A percentile compares a stretch with the other conserved stretches of the same genome.
These are phyloP conservation scores for Phanerodontia chrysosporium DNA, from an alignment of 768 basidiomycete species.

Conservation along the genomic window DNA sequence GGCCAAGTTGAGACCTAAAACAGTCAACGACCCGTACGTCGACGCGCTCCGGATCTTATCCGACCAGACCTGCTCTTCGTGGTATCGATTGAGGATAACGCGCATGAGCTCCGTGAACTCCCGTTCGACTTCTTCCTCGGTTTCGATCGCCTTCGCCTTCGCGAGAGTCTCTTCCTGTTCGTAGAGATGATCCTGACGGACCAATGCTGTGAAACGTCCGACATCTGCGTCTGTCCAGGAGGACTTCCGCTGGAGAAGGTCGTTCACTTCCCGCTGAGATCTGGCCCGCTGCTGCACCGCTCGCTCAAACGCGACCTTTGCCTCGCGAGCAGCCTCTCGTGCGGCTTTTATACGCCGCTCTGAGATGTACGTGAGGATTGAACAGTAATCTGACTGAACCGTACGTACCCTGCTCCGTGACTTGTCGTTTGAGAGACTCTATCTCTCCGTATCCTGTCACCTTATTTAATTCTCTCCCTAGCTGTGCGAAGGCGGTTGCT, in stretches of 20 bases:
- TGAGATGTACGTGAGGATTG: conserved; percentile 25
- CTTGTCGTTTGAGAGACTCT: conserved; percentile 71
- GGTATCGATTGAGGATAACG: conserved; percentile 85
- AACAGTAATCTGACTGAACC: neutral
- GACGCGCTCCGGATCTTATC: conserved; percentile 96
- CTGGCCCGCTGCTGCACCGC: conserved; percentile 78
- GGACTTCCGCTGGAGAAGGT: conserved; percentile 89
- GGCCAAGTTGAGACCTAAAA: conserved; percentile 80
- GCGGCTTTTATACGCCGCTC: conserved; percentile 70
- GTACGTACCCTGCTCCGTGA: conserved; percentile 75
- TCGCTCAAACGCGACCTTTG: conserved; percentile 72
- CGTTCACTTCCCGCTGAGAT: conserved; percentile 94
- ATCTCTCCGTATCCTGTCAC: conserved; percentile 92
- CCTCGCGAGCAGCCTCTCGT: conserved; percentile 60
- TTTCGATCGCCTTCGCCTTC: conserved; percentile 60
- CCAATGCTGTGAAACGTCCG: conserved; percentile 79
- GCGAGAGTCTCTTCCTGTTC: conserved; percentile 75
- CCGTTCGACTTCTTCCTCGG: conserved; percentile 79
- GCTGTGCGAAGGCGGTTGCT: conserved; percentile 58
- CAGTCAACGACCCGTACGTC: conserved; percentile 88
- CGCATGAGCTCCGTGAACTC: conserved; percentile 88
- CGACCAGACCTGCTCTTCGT: conserved; percentile 99
- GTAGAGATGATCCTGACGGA: conserved; percentile 83
- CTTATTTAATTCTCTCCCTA: conserved; percentile 78
- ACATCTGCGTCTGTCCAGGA: conserved; percentile 92